Conservation (phyloP, 306 rosid genomes). For the Alnus rubra region DNA sequence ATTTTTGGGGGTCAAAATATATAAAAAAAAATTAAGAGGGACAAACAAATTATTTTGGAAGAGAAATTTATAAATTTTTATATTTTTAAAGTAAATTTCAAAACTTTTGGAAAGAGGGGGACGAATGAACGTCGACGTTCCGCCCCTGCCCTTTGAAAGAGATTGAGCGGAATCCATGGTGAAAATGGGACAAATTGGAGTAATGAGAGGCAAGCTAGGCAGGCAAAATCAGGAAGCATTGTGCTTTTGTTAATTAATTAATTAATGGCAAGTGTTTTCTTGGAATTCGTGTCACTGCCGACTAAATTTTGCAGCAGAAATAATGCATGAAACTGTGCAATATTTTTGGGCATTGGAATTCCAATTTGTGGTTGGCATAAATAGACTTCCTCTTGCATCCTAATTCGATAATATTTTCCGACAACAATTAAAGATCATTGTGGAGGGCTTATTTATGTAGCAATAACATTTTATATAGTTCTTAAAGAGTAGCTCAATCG, state of each 20-base stretch:
- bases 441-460: neutral
- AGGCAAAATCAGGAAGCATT: constrained; percentile 34
- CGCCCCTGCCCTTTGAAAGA: no score
- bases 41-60: no score
- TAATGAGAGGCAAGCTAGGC: no score
- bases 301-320: neutral
- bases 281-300: neutral
- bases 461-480: neutral
- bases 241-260: constrained; percentile 9
- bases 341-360: neutral
- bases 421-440: neutral
- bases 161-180: no score
- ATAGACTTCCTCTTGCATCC: neutral
- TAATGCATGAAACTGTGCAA: neutral
- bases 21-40: no score
- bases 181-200: no score
- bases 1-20: no score
- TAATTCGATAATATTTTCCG: neutral
- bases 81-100: no score
- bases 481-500: no score
- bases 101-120: no score
- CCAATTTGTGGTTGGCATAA: neutral
- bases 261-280: neutral
- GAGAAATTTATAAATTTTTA: no score
- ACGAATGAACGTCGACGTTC: no score